Evolutionary conservation across 2,329 filamentous ascomycete species (phyloP).

Genomic region (Neophaeococcomyces aloes): DNA sequence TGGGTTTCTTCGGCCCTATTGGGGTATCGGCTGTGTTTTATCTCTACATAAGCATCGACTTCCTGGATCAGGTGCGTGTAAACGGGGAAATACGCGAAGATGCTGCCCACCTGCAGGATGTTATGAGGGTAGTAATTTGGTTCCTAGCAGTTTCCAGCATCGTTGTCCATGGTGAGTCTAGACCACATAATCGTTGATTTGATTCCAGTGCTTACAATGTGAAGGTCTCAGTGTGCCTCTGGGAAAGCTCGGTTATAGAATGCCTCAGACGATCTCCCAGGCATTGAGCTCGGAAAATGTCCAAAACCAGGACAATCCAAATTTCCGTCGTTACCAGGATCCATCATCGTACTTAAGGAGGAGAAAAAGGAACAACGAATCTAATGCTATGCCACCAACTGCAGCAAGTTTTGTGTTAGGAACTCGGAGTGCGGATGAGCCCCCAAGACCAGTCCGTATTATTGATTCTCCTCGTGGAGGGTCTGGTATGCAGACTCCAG

Average conservation of each 20-base stretch:
- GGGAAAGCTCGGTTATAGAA: constrained; percentile 37
- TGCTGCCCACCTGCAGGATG: constrained; percentile 54
- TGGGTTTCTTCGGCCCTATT: constrained; percentile 88
- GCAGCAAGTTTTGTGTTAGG: constrained; percentile 2
- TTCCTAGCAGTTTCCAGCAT: constrained; percentile 76
- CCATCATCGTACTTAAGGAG: not conserved
- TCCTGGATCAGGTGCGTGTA: constrained; percentile 49
- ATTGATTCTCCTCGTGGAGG: not conserved
- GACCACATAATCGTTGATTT: too few relatives aligned
- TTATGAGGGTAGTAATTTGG: constrained; percentile 67
- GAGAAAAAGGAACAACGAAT: constrained; percentile 1
- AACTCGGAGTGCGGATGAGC: not conserved
- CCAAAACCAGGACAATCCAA: not conserved
- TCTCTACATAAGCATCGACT: constrained; percentile 69
- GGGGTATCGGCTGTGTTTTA: constrained; percentile 88
- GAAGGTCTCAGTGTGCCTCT: constrained; percentile 62
- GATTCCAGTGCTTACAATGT: constrained; percentile 47
- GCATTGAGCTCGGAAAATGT: constrained; percentile 33
- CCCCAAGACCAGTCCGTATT: not conserved
- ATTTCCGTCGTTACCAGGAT: not conserved
- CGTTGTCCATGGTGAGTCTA: constrained; percentile 48
- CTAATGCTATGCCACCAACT: not conserved
- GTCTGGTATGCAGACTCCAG: constrained; percentile 1
- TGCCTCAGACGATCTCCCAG: constrained; percentile 37
- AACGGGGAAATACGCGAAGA: constrained; percentile 55